phyloP scores from a whole-genome alignment of 2,329 filamentous ascomycete species.

The Dryadomyces quercivorus region DNA sequence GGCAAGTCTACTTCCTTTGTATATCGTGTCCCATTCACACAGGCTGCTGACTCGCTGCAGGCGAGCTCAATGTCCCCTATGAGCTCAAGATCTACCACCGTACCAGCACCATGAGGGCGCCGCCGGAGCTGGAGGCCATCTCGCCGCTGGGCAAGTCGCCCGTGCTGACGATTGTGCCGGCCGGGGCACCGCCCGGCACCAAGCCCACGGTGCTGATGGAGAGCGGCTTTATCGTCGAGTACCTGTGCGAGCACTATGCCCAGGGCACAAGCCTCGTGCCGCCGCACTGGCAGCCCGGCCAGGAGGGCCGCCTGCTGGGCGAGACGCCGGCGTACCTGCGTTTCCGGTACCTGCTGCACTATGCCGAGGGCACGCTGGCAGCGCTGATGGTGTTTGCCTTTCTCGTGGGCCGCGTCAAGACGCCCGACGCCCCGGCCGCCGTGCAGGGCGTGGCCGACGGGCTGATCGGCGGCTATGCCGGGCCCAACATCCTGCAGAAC shows the following conservation, averaged over 20 bases:
- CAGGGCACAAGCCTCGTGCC: slow-evolving; percentile 36
- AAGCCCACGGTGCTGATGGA: slow-evolving; percentile 60
- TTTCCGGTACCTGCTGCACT: slow-evolving; percentile 65
- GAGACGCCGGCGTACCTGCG: slow-evolving; percentile 50
- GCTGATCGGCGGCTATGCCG: slow-evolving; percentile 27
- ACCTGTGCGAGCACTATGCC: slow-evolving; percentile 56
- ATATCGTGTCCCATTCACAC: too few relatives aligned
- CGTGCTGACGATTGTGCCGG: slow-evolving; percentile 50
- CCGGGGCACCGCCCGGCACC: slow-evolving; percentile 13
- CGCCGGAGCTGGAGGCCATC: slow-evolving; percentile 60
- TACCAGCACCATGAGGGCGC: slow-evolving; percentile 45
- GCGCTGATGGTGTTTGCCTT: slow-evolving; percentile 52
- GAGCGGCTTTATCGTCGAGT: slow-evolving; percentile 70
- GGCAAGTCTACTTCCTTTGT: slow-evolving; percentile 7
- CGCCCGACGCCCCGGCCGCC: slow-evolving; percentile 26
- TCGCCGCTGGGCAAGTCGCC: slow-evolving; percentile 86
- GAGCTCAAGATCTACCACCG: slow-evolving; percentile 72
- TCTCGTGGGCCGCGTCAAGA: slow-evolving; percentile 31
- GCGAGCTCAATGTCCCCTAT: slow-evolving; percentile 70
- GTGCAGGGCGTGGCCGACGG: slow-evolving; percentile 34
- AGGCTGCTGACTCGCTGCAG: slow-evolving; percentile 20
- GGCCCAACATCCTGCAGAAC: slow-evolving; percentile 35
- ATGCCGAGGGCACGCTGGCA: slow-evolving; percentile 76
- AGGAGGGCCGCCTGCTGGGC: slow-evolving; percentile 42
- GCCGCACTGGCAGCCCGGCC: slow-evolving; percentile 41